A percentile compares a stretch with the other conserved stretches of the same genome.
Conservation (phyloP, 192 early-diverging fungal genomes). For the Backusella liffmaniae region DNA sequence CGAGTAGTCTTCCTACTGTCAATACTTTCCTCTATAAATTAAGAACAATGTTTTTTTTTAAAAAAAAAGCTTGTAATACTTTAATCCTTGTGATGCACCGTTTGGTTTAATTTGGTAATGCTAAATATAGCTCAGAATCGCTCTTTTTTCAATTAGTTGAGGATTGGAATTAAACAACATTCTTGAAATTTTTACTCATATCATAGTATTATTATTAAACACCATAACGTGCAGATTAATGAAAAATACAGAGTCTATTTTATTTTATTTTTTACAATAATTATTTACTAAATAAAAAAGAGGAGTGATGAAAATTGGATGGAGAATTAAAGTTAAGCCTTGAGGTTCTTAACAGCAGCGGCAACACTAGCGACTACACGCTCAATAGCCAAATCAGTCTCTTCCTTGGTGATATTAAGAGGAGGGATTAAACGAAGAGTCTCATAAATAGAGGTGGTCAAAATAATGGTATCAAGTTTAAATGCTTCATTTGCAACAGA, state of each 20-base stretch:
- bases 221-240: background rate
- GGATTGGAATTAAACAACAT: no score
- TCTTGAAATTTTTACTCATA: no score
- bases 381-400: constrained; percentile 33
- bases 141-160: background rate
- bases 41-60: background rate
- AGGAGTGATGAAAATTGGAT: background rate
- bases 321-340: constrained; percentile 6
- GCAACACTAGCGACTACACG: constrained; percentile 26
- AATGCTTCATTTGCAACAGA: constrained; percentile 28
- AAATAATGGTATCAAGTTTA: constrained; percentile 37
- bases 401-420: constrained; percentile 41
- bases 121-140: background rate
- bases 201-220: no score
- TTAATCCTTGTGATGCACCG: background rate
- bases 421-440: constrained; percentile 45
- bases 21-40: background rate
- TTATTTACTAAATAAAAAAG: background rate
- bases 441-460: constrained; percentile 47
- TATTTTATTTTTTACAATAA: background rate
- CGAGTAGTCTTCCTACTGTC: background rate
- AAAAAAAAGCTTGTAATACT: background rate
- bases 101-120: background rate
- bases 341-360: constrained; percentile 15
- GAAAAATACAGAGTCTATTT: background rate